Percentiles rank a stretch among this genome's conserved stretches.
Evolutionary conservation across 1,284 basidiomycete genomes (phyloP).

Genomic region (Cryptococcus neoformans): DNA sequence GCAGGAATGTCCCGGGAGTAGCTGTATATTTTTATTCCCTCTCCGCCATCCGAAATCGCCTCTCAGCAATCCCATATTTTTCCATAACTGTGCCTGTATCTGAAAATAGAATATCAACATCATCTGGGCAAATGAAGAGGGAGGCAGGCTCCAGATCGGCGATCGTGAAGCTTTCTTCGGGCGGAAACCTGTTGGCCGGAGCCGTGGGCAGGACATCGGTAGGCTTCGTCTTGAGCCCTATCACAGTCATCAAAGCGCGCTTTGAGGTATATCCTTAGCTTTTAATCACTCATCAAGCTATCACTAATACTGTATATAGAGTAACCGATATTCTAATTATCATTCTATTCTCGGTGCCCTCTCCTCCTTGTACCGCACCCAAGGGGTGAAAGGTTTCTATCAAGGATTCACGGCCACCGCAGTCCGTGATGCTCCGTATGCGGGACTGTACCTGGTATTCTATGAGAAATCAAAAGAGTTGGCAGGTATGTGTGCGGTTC

Average conservation of each 20-base stretch:
- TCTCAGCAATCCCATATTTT: conserved; percentile 35
- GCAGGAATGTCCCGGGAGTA: conserved; percentile 87
- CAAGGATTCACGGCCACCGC: conserved; percentile 88
- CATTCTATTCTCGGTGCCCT: conserved; percentile 63
- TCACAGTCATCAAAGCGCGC: conserved; percentile 91
- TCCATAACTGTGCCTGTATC: conserved; percentile 10
- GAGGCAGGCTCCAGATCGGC: conserved; percentile 35
- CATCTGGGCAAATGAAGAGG: conserved; percentile 10
- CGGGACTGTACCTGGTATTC: conserved; percentile 85
- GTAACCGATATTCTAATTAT: conserved; percentile 70
- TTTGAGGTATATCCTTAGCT: conserved; percentile 68
- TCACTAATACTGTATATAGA: conserved; percentile 47
- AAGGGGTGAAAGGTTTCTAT: conserved; percentile 77
- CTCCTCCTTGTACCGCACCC: conserved; percentile 58
- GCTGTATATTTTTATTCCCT: conserved; percentile 87
- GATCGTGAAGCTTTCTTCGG: conserved; percentile 69
- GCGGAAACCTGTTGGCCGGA: conserved; percentile 86
- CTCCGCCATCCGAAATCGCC: conserved; percentile 70
- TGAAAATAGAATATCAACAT: background rate
- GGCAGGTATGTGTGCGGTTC: conserved; percentile 54
- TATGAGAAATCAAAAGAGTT: conserved; percentile 83
- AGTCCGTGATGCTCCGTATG: conserved; percentile 91
- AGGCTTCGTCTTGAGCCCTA: conserved; percentile 86
- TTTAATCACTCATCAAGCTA: background rate
- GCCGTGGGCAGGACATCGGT: conserved; percentile 80